Conservation (phyloP, 73 alveolate species). For the Paramecium tetraurelia region DNA sequence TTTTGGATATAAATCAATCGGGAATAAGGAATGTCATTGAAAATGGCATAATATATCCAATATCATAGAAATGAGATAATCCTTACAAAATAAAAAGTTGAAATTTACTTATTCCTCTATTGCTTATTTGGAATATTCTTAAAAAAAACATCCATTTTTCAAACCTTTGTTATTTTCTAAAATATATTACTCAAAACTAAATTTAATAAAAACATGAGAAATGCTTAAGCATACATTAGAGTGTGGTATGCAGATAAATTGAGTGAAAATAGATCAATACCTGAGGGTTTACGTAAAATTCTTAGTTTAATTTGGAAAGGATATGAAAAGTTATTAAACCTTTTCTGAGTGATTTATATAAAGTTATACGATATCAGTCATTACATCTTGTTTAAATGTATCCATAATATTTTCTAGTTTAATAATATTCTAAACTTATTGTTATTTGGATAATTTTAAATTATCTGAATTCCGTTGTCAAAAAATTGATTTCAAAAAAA, state of each 20-base stretch:
- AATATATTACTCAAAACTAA: background rate
- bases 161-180: background rate
- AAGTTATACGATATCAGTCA: background rate
- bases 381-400: too few relatives aligned
- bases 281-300: background rate
- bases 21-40: background rate
- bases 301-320: background rate
- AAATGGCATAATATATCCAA: background rate
- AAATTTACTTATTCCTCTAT: background rate
- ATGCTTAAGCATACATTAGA: background rate
- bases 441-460: too few relatives aligned
- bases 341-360: background rate
- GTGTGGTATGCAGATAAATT: slow-evolving; percentile 27
- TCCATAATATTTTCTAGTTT: too few relatives aligned
- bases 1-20: background rate
- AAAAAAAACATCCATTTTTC: background rate
- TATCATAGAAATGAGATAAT: background rate
- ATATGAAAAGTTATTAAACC: background rate
- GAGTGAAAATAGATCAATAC: background rate
- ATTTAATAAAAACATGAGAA: slow-evolving; percentile 8
- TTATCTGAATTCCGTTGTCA: too few relatives aligned
- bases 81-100: background rate
- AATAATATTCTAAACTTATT: too few relatives aligned
- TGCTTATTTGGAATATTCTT: background rate
- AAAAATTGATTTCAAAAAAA: too few relatives aligned